These are phyloP conservation scores for Monosporascus sp. DNA, from an alignment of 2,329 filamentous ascomycete species.

Conservation along the genomic window DNA sequence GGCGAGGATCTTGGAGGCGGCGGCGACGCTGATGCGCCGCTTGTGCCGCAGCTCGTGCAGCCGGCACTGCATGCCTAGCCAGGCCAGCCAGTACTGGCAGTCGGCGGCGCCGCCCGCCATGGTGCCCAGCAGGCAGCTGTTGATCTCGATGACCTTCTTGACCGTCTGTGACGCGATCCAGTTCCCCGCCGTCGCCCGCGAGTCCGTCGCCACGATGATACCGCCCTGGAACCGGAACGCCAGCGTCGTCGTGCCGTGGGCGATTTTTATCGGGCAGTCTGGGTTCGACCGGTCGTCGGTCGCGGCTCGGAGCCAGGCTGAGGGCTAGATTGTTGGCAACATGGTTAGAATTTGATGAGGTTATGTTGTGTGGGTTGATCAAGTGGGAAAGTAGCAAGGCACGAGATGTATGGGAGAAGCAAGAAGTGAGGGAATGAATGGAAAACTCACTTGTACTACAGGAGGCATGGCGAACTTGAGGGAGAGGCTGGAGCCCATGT, in stretches of 20 bases:
- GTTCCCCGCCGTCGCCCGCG: constrained; percentile 91
- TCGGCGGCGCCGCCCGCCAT: constrained; percentile 99
- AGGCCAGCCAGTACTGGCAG: constrained; percentile 99
- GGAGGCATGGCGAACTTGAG: constrained; percentile 95
- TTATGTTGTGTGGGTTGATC: background rate
- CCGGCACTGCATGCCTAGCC: constrained; percentile 97
- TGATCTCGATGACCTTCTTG: constrained; percentile 99
- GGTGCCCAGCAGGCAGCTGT: constrained; percentile 86
- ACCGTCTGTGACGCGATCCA: constrained; percentile 99
- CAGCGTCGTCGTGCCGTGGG: constrained; percentile 95
- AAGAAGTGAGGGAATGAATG: background rate
- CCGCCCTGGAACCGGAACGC: constrained; percentile 97
- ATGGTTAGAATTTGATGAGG: constrained; percentile 2
- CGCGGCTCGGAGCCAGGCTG: constrained; percentile 90
- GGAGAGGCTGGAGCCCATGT: constrained; percentile 69
- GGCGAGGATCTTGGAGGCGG: constrained; percentile 95
- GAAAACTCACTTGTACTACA: constrained; percentile 69
- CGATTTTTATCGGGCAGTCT: constrained; percentile 97
- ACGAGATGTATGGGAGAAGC: background rate
- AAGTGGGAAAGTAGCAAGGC: background rate
- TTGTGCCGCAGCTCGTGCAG: constrained; percentile 99
- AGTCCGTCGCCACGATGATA: constrained; percentile 98
- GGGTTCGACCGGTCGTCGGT: constrained; percentile 98
- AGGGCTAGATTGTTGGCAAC: constrained; percentile 51
- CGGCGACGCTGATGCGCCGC: constrained; percentile 94